Percentiles rank a stretch among this genome's conserved stretches.
Evolutionary conservation across 176 grass and related monocot genomes (phyloP).

Genomic region (Thalia dealbata): DNA sequence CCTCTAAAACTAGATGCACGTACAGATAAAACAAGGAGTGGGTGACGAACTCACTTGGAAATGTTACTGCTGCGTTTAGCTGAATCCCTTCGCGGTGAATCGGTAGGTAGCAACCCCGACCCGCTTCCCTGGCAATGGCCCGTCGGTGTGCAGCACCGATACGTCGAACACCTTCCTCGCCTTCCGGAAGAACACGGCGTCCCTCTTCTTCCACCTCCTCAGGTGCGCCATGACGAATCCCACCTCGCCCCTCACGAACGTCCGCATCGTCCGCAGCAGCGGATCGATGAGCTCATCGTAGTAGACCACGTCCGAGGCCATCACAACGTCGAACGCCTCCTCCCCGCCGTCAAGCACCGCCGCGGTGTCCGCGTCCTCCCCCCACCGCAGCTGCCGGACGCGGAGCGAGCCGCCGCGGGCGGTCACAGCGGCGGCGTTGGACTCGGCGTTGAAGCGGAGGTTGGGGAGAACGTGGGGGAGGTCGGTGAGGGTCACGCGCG

Average conservation of each 20-base stretch:
- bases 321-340: slow-evolving; percentile 50
- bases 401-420: slow-evolving; percentile 36
- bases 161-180: slow-evolving; percentile 65
- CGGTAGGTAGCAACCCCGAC: slow-evolving; percentile 52
- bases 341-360: neutral
- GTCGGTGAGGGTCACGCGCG: slow-evolving; percentile 47
- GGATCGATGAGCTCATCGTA: slow-evolving; percentile 76
- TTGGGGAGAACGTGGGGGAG: slow-evolving; percentile 65
- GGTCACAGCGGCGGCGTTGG: slow-evolving; percentile 43
- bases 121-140: slow-evolving; percentile 48
- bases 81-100: slow-evolving; percentile 41
- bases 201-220: slow-evolving; percentile 88
- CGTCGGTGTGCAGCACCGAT: slow-evolving; percentile 57
- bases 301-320: slow-evolving; percentile 79
- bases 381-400: slow-evolving; percentile 51
- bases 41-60: neutral
- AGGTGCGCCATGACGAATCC: slow-evolving; percentile 78
- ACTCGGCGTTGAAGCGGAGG: slow-evolving; percentile 54
- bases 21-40: neutral
- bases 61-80: slow-evolving; percentile 19
- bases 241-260: slow-evolving; percentile 57
- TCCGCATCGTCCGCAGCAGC: slow-evolving; percentile 58
- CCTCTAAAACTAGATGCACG: neutral
- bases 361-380: slow-evolving; percentile 21
- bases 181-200: slow-evolving; percentile 72